Evolutionary conservation across 164 flowering plant genomes (phyloP), one percentile per base, ranked within the genome.

Genomic region (Aristolochia fimbriata): DNA sequence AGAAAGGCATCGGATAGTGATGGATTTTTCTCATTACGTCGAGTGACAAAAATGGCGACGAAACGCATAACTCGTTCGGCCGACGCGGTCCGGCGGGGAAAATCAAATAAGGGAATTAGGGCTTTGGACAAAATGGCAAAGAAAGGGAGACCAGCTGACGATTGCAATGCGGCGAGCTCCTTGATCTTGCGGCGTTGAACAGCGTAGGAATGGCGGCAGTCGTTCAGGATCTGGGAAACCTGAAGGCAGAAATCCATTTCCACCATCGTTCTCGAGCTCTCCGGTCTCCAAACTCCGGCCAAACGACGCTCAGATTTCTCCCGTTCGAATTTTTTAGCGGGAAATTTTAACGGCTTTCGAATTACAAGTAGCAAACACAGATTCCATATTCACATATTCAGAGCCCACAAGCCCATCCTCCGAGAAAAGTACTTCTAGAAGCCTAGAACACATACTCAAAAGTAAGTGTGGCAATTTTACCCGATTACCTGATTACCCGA

Each of bases 141-240:
- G 80, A 90, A 87, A 6, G 15, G 50, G 58, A 20, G 48, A 23
- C 67, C 47, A 6, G 77, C 67, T 0, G 81, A 57, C 0, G 85
- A 83, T 27, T 83, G 83, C 58, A 94, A 71, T 48, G 74, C 17
- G 1, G 71, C 59, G 55, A 94, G 83, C 20, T 91, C 93, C 62
- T 83, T 91, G 64, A 94, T 80, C 77, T 94, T 94, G 15, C 99
- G 79, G 57, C 64, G 68, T 67, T 88, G 97, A 0, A 83, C 72
- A 27, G 96, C 91, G 68, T 76, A 52, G 6, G 99, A 88, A 14
- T 71, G 51, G 8, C 78, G 71, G n/a, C 78, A 60, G 27, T 94
- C 99, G 66, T 91, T 80, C 15, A 94, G 57, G 59, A 88, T 65
- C 64, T 54, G 73, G 6, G 85, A 78, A 22, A 94, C 82, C 70